phyloP scores from a whole-genome alignment of 495 filamentous ascomycete species.

The Recurvomyces mirabilis region DNA sequence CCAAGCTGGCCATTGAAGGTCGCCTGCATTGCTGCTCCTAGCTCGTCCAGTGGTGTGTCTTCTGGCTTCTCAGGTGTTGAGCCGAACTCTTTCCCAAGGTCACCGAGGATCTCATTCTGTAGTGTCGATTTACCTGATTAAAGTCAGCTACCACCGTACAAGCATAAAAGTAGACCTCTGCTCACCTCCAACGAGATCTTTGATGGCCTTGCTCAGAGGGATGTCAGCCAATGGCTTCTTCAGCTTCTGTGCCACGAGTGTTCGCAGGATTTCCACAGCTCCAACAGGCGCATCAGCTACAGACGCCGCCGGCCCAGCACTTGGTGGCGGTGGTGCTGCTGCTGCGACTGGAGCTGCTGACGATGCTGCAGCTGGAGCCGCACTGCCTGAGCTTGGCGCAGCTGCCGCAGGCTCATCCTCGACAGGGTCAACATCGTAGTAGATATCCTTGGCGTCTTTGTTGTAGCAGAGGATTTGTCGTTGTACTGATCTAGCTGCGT shows the following conservation, averaged over 20 bases:
- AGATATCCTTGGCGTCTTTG: constrained; percentile 98
- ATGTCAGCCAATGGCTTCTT: constrained; percentile 88
- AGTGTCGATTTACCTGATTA: constrained; percentile 83
- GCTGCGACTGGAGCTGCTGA: constrained; percentile 42
- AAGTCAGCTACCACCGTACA: constrained; percentile 10
- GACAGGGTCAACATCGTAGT: constrained; percentile 94
- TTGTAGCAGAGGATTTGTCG: constrained; percentile 98
- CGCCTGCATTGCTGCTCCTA: constrained; percentile 89
- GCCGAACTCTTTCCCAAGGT: constrained; percentile 96
- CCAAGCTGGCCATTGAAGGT: constrained; percentile 97
- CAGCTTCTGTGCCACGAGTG: constrained; percentile 93
- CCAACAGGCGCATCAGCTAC: constrained; percentile 78
- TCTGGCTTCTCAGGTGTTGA: constrained; percentile 97
- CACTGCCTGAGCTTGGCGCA: constrained; percentile 30
- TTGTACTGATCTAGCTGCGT: constrained; percentile 89
- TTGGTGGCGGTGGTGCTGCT: constrained; percentile 46
- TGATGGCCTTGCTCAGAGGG: constrained; percentile 92
- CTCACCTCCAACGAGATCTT: constrained; percentile 95
- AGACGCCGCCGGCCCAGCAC: constrained; percentile 77
- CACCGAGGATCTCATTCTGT: constrained; percentile 90
- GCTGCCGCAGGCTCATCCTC: constrained; percentile 65
- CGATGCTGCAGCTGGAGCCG: constrained; percentile 33
- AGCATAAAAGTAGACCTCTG: constrained; percentile 19
- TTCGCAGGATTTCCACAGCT: constrained; percentile 78
- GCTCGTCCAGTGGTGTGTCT: constrained; percentile 90